Percentiles rank a stretch among this genome's conserved stretches.
These are phyloP conservation scores for Kalaharituber pfeilii DNA, from an alignment of 2,329 filamentous ascomycete species.

Conservation along the genomic window DNA sequence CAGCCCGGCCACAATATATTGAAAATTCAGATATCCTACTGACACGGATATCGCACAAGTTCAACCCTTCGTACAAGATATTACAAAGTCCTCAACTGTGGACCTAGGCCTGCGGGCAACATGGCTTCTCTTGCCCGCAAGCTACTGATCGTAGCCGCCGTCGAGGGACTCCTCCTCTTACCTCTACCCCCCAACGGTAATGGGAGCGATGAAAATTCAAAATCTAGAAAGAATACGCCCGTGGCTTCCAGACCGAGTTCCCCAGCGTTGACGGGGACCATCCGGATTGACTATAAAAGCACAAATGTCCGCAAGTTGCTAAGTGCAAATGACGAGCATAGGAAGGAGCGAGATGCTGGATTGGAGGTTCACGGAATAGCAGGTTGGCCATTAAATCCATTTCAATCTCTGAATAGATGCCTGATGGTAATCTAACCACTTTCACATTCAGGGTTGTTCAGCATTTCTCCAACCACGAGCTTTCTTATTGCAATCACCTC, in stretches of 20 bases:
- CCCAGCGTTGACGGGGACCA: slow-evolving; percentile 34
- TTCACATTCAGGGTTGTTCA: slow-evolving; percentile 66
- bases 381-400: slow-evolving; percentile 29
- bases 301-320: slow-evolving; percentile 35
- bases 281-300: slow-evolving; percentile 54
- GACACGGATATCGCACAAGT: too few species aligned
- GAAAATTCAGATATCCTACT: too few species aligned
- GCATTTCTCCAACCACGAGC: slow-evolving; percentile 52
- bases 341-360: slow-evolving; percentile 21
- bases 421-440: neutral
- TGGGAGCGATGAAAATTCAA: neutral
- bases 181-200: slow-evolving; percentile 35
- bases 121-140: slow-evolving; percentile 60
- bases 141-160: slow-evolving; percentile 59
- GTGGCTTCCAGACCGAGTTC: slow-evolving; percentile 31
- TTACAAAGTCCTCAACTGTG: too few species aligned
- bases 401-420: neutral
- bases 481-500: slow-evolving; percentile 78
- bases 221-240: slow-evolving; percentile 25
- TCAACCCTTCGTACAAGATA: too few species aligned
- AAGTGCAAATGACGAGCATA: slow-evolving; percentile 23
- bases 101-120: neutral
- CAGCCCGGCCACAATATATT: too few species aligned
- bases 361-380: slow-evolving; percentile 37
- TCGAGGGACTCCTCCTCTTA: slow-evolving; percentile 69